Conservation (phyloP, 257 asterid species). For the Plantago ovata region DNA sequence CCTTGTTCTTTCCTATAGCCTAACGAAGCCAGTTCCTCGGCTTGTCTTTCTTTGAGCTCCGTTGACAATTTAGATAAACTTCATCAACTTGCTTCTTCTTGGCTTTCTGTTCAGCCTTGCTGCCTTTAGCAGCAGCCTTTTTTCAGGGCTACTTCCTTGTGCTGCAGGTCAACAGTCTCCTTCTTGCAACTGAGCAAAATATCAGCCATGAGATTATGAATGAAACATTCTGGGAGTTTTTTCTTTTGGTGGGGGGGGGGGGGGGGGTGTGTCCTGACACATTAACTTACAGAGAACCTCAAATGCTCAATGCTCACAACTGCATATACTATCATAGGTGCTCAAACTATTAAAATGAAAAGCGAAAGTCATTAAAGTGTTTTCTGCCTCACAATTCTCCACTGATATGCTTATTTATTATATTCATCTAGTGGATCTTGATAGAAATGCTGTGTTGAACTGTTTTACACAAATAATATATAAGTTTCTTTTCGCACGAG, state of each 20-base stretch:
- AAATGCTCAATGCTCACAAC: not conserved
- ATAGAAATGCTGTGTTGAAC: too few species aligned
- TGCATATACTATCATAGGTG: too few species aligned
- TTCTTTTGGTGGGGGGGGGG: too few species aligned
- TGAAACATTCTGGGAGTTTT: not conserved
- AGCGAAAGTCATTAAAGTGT: too few species aligned
- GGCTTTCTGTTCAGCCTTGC: slow-evolving; percentile 98
- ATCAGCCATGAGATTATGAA: not conserved
- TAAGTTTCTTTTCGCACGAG: too few species aligned
- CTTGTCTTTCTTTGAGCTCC: slow-evolving; percentile 68
- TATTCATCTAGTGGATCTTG: too few species aligned
- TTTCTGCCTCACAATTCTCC: too few species aligned
- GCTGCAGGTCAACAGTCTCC: slow-evolving; percentile 73
- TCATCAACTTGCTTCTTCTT: slow-evolving; percentile 96
- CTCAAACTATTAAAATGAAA: too few species aligned
- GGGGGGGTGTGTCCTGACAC: too few species aligned
- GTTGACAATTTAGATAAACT: slow-evolving; percentile 63
- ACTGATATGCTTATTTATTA: too few species aligned
- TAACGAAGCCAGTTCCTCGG: slow-evolving; percentile 64
- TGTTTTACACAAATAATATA: too few species aligned
- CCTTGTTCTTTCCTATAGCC: slow-evolving; percentile 63
- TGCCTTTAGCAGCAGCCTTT: slow-evolving; percentile 96
- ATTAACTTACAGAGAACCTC: not conserved
- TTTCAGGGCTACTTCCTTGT: slow-evolving; percentile 73
- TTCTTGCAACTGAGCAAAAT: slow-evolving; percentile 49